A percentile compares a stretch with the other conserved stretches of the same genome.
phyloP scores from a whole-genome alignment of 371 early-diverging fungal genomes.

The Apophysomyces trapeziformis region DNA sequence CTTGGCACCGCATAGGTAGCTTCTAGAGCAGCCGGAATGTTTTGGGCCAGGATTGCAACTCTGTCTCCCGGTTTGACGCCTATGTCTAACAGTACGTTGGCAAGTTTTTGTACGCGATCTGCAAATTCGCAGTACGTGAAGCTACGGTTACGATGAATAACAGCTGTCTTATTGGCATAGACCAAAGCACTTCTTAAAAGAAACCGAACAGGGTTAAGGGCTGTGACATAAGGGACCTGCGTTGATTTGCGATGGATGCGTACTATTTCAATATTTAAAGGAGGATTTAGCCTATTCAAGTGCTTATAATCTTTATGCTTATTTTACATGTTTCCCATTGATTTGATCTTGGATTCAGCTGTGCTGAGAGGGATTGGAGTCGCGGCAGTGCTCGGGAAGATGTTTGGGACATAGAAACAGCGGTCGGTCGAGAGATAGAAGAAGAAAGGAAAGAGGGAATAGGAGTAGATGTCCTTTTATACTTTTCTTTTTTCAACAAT shows the following conservation, averaged over 20 bases:
- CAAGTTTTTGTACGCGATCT: conserved; percentile 34
- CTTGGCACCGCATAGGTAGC: conserved; percentile 58
- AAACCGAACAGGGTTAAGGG: conserved; percentile 44
- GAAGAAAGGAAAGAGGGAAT: not conserved
- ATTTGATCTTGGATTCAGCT: not conserved
- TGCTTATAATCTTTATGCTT: too few species aligned
- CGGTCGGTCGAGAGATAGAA: not conserved
- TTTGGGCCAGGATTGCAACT: conserved; percentile 53
- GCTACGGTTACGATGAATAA: conserved; percentile 30
- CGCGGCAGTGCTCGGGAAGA: not conserved
- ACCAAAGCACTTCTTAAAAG: conserved; percentile 43
- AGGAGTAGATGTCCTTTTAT: too few species aligned
- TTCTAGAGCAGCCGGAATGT: conserved; percentile 55
- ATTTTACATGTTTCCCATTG: not conserved
- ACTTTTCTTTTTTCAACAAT: not conserved
- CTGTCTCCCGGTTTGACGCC: conserved; percentile 17
- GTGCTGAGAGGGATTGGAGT: not conserved
- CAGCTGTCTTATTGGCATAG: conserved; percentile 41
- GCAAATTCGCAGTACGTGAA: conserved; percentile 42
- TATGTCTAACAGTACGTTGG: conserved; percentile 27
- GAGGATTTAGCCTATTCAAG: not conserved
- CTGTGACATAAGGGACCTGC: conserved; percentile 8
- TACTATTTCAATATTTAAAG: not conserved
- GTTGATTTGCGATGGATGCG: not conserved
- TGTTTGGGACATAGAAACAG: not conserved